These are phyloP conservation scores for Colletotrichum sp. DNA, from an alignment of 2,329 filamentous ascomycete species.

Conservation along the genomic window DNA sequence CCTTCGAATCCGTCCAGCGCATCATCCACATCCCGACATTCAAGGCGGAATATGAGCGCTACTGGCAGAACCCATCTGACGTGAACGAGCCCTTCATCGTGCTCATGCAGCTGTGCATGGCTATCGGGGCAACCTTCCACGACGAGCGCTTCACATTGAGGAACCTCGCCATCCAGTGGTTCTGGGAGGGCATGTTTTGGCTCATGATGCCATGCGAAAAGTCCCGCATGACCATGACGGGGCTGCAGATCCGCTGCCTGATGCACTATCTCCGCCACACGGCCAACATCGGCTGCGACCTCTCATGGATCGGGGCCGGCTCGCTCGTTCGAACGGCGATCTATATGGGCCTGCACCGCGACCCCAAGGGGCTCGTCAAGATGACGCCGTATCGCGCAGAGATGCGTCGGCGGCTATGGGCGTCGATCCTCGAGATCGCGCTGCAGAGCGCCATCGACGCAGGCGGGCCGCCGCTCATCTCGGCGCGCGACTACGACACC, in stretches of 20 bases:
- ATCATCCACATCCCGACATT: conserved; percentile 65
- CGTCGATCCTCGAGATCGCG: conserved; percentile 59
- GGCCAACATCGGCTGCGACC: conserved; percentile 52
- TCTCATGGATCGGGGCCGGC: conserved; percentile 58
- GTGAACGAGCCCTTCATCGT: conserved; percentile 51
- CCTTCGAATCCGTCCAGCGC: conserved; percentile 61
- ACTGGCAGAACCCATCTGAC: conserved; percentile 48
- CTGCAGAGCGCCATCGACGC: conserved; percentile 55
- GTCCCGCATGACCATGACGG: conserved; percentile 49
- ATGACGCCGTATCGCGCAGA: conserved; percentile 55
- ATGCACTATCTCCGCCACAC: conserved; percentile 54
- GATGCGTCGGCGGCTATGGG: conserved; percentile 62
- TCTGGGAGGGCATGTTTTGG: conserved; percentile 59
- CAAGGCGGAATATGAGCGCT: conserved; percentile 54
- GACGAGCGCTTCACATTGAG: conserved; percentile 51
- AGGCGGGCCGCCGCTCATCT: conserved; percentile 54
- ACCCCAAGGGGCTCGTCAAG: conserved; percentile 53
- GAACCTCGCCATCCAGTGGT: conserved; percentile 50
- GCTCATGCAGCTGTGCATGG: conserved; percentile 59
- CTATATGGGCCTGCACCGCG: conserved; percentile 63
- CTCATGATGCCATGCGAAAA: conserved; percentile 53
- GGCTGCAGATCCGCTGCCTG: conserved; percentile 58
- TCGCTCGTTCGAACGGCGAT: conserved; percentile 58
- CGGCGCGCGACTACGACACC: conserved; percentile 54
- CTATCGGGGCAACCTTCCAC: conserved; percentile 53